Evolutionary conservation across 176 grass and related monocot genomes (phyloP), one percentile per base, ranked within the genome.

Genomic region (Phoenix roebelenii): DNA sequence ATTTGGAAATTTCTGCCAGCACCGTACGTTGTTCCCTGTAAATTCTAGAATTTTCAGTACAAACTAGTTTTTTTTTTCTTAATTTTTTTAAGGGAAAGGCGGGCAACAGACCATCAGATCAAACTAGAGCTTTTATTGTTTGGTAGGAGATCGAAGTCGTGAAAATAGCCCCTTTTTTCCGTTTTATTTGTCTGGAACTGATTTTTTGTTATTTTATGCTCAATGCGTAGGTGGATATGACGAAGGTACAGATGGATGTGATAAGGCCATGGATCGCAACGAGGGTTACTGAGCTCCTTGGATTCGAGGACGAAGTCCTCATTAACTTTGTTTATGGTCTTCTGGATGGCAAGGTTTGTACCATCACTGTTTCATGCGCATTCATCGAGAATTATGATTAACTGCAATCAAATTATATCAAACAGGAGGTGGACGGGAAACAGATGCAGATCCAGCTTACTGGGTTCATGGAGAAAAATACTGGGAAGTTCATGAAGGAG

Each of bases 391-490:
- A 9, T 44, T 3, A 44, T 12, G 35, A 14, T 44, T 44, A 44
- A 9, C 35, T 44, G 7, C 14, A 12, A 44, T 44, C 10, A 9
- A 12, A 44, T 44, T 44, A 66, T 81, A 52, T 62, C 59, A 50
- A 68, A 52, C 70, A 95, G 81, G 80, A 69, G 2, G 84, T 77
- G 15, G 93, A 98, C 61, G 94, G 94, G 55, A 98, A 93, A 67
- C 83, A 98, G 52, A 89, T 98, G 63, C 94, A 98, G 63, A 93
- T 98, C 56, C 88, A 93, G 64, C 52, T 98, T 15, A 98, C 94
- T 24, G 94, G 94, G 29, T 98, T 98, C 74, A 91, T 98, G 85
- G 94, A 98, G 74, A 98, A 98, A 76, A 98, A 98, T 50, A 98
- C 88, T 3, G 49, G 76, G 30, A 98, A 89, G 69, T 98, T 98